Percentiles rank a stretch among this genome's conserved stretches.
These are phyloP conservation scores for Mycogone perniciosa DNA, from an alignment of 2,329 filamentous ascomycete species.

Conservation along the genomic window DNA sequence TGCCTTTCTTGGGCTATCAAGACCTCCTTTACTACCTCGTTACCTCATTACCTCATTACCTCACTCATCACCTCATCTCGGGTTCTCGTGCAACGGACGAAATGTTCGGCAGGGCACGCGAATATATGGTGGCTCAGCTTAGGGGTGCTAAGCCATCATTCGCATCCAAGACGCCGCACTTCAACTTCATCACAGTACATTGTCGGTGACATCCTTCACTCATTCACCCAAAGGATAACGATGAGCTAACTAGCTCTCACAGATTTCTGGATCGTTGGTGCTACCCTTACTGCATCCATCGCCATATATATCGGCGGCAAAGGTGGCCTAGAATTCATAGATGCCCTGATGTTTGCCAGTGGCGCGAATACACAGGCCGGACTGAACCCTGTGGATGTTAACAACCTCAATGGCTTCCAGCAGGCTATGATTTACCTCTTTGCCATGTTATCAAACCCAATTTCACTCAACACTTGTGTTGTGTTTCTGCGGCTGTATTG, in stretches of 20 bases:
- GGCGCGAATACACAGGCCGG: slow-evolving; percentile 89
- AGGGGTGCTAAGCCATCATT: slow-evolving; percentile 50
- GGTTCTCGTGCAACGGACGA: slow-evolving; percentile 3
- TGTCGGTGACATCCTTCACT: slow-evolving; percentile 47
- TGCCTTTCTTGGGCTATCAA: background rate
- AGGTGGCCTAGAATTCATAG: slow-evolving; percentile 66
- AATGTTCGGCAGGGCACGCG: slow-evolving; percentile 30
- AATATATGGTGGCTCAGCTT: slow-evolving; percentile 36
- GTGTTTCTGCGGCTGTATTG: slow-evolving; percentile 93
- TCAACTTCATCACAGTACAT: slow-evolving; percentile 77
- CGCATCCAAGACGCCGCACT: slow-evolving; percentile 55
- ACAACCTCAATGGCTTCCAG: slow-evolving; percentile 62
- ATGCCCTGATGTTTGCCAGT: slow-evolving; percentile 81
- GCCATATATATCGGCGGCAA: slow-evolving; percentile 59
- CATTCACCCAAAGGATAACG: background rate
- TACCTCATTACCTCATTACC: background rate
- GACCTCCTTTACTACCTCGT: no score
- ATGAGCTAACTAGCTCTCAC: slow-evolving; percentile 17
- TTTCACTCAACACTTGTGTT: slow-evolving; percentile 76
- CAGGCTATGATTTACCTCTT: slow-evolving; percentile 68
- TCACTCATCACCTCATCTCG: background rate
- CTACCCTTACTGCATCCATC: slow-evolving; percentile 68
- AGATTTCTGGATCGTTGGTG: slow-evolving; percentile 76
- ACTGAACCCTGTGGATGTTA: slow-evolving; percentile 72
- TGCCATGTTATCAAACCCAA: slow-evolving; percentile 71